A percentile compares a stretch with the other conserved stretches of the same genome.
phyloP scores from a whole-genome alignment of 495 filamentous ascomycete species.

The Penicillium subrubescens region DNA sequence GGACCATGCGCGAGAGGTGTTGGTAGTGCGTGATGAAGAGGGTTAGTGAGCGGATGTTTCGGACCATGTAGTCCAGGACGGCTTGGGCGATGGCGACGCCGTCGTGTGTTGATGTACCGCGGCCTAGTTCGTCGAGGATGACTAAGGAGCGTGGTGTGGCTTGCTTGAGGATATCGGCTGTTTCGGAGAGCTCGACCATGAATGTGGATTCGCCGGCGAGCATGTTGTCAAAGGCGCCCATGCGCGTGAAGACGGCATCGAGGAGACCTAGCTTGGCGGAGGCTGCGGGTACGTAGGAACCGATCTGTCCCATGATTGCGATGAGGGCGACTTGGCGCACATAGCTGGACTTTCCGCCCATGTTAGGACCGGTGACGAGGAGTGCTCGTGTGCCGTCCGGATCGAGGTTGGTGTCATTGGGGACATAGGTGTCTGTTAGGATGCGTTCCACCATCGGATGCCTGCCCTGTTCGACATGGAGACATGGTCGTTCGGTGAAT shows the following conservation, averaged over 20 bases:
- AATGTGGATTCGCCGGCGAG: conserved; percentile 94
- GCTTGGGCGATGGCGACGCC: conserved; percentile 95
- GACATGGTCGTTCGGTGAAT: conserved; percentile 68
- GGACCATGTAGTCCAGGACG: conserved; percentile 82
- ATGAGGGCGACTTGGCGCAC: conserved; percentile 91
- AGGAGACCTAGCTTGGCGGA: conserved; percentile 75
- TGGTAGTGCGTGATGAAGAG: conserved; percentile 99
- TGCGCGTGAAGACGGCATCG: conserved; percentile 92
- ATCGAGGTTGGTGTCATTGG: conserved; percentile 77
- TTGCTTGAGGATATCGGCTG: conserved; percentile 83
- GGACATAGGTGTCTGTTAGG: conserved; percentile 84
- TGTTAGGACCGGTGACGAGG: conserved; percentile 95
- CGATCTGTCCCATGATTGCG: conserved; percentile 91
- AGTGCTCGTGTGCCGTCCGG: conserved; percentile 68
- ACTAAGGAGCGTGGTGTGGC: conserved; percentile 80
- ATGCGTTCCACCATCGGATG: conserved; percentile 98
- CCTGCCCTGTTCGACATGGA: conserved; percentile 74
- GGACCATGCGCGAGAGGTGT: conserved; percentile 70
- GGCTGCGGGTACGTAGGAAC: conserved; percentile 86
- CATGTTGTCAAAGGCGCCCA: conserved; percentile 97
- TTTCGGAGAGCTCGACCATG: conserved; percentile 96
- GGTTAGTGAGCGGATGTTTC: conserved; percentile 71
- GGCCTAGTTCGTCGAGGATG: conserved; percentile 92
- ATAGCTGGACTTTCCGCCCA: conserved; percentile 97
- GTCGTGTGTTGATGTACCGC: conserved; percentile 92